These are phyloP conservation scores for Haplosporangium sp. DNA, from an alignment of 371 early-diverging fungal species.

Conservation along the genomic window DNA sequence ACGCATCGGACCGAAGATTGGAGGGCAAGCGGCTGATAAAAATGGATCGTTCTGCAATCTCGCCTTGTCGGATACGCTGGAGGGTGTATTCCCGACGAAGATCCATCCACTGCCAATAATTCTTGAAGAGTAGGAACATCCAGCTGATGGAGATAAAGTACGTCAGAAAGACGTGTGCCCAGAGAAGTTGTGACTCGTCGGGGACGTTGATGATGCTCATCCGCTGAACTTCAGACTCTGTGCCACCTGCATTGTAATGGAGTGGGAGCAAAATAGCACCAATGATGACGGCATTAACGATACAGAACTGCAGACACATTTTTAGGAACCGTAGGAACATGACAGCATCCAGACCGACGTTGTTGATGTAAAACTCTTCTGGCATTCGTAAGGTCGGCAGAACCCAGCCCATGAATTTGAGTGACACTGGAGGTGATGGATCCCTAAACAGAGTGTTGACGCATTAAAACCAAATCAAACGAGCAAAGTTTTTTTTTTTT, in stretches of 20 bases:
- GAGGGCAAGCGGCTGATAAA: conserved; percentile 58
- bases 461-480: no score
- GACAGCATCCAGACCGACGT: conserved; percentile 73
- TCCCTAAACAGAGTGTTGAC: conserved; percentile 25
- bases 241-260: conserved; percentile 58
- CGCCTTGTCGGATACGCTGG: conserved; percentile 52
- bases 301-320: conserved; percentile 70
- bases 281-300: conserved; percentile 58
- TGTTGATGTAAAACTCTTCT: conserved; percentile 62
- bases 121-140: conserved; percentile 69
- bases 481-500: not conserved
- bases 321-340: conserved; percentile 77
- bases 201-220: conserved; percentile 63
- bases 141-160: conserved; percentile 60
- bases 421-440: conserved; percentile 56
- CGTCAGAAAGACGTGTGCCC: conserved; percentile 63
- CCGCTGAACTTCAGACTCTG: conserved; percentile 32
- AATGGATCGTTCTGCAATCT: conserved; percentile 56
- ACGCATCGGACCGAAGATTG: conserved; percentile 56
- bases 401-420: conserved; percentile 57
- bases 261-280: conserved; percentile 64
- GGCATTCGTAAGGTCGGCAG: conserved; percentile 51
- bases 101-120: conserved; percentile 67
- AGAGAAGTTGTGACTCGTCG: conserved; percentile 55
- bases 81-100: conserved; percentile 58